phyloP scores from a whole-genome alignment of 179 eudicot genomes.

The Beta corolliflora region DNA sequence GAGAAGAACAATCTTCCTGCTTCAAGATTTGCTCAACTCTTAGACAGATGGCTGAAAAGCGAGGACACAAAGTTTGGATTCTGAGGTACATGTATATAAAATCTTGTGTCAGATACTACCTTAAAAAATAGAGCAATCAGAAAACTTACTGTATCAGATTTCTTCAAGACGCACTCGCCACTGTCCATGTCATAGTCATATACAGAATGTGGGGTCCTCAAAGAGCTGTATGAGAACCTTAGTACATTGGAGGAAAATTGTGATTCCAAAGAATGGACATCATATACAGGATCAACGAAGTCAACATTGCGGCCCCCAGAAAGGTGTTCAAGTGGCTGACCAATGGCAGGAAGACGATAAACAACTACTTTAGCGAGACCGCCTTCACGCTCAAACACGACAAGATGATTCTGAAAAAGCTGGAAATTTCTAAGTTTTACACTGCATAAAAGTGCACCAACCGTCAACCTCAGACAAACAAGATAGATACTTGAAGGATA shows the following conservation, averaged over 20 bases:
- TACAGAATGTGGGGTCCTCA: slow-evolving; percentile 84
- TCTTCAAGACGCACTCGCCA: slow-evolving; percentile 76
- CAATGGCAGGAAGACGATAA: slow-evolving; percentile 71
- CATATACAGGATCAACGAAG: slow-evolving; percentile 80
- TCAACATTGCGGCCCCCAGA: slow-evolving; percentile 60
- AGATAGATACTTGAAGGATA: background rate
- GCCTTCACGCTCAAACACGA: slow-evolving; percentile 64
- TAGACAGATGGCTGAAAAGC: no score
- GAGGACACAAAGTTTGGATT: background rate
- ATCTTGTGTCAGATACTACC: slow-evolving; percentile 1
- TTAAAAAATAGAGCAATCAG: background rate
- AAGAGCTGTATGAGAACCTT: slow-evolving; percentile 73
- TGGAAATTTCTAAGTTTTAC: slow-evolving; percentile 70
- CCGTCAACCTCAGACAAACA: slow-evolving; percentile 3
- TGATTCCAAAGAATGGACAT: slow-evolving; percentile 55
- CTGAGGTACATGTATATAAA: background rate
- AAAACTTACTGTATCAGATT: slow-evolving; percentile 61
- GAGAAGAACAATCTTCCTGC: background rate
- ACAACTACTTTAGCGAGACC: slow-evolving; percentile 65
- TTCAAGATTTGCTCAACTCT: background rate
- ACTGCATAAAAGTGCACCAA: slow-evolving; percentile 44
- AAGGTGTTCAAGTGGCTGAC: slow-evolving; percentile 68
- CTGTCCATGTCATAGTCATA: slow-evolving; percentile 89
- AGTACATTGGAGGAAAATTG: slow-evolving; percentile 67
- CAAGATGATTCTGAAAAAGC: slow-evolving; percentile 76